These are phyloP conservation scores for Senna siamea DNA, from an alignment of 306 rosid species.

Conservation along the genomic window DNA sequence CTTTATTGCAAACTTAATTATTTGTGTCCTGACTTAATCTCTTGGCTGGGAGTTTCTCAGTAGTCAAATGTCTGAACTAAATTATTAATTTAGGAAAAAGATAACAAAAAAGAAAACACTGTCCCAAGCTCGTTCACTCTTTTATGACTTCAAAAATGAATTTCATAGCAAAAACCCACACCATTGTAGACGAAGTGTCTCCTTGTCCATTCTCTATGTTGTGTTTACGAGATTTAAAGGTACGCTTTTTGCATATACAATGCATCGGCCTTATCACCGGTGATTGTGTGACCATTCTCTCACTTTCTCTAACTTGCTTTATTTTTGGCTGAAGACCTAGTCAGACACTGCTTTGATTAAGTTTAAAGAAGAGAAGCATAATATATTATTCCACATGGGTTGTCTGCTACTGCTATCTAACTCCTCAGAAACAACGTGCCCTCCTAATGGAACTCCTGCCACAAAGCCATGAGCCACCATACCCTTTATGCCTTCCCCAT, in stretches of 20 bases:
- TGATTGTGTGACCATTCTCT: conserved; percentile 25
- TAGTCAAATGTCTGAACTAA: background rate
- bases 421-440: conserved; percentile 18
- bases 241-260: conserved; percentile 1
- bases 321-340: conserved; percentile 61
- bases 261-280: conserved; percentile 32
- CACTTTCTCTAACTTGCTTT: background rate
- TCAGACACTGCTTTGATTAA: conserved; percentile 55
- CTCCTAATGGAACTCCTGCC: background rate
- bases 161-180: background rate
- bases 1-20: background rate
- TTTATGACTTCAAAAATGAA: background rate
- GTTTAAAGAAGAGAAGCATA: conserved; percentile 33
- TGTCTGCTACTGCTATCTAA: conserved; percentile 47
- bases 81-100: background rate
- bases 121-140: too few relatives aligned
- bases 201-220: background rate
- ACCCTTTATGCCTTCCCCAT: background rate
- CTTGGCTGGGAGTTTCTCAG: background rate
- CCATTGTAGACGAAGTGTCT: background rate
- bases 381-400: conserved; percentile 60
- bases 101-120: background rate
- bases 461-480: background rate
- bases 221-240: conserved; percentile 2
- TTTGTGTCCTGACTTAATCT: background rate